Conservation (phyloP, 2,329 filamentous ascomycete genomes). For the Xylariaceae sp. region DNA sequence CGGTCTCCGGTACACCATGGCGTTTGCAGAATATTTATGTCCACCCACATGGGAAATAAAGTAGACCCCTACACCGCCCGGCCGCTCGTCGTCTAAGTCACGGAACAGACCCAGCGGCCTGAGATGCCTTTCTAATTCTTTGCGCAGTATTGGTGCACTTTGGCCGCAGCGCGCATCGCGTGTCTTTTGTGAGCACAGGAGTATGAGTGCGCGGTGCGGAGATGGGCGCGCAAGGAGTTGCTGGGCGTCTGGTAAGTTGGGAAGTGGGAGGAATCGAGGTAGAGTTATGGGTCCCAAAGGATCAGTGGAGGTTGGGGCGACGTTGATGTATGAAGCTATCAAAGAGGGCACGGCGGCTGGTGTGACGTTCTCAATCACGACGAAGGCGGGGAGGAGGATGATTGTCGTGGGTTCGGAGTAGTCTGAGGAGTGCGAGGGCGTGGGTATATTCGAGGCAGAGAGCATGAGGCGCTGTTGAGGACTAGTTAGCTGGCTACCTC, state of each 20-base stretch:
- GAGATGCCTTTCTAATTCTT: constrained; percentile 85
- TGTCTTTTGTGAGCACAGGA: constrained; percentile 93
- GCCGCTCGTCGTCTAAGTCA: constrained; percentile 81
- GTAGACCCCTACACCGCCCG: constrained; percentile 90
- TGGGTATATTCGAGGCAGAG: constrained; percentile 86
- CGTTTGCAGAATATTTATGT: constrained; percentile 93
- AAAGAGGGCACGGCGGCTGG: constrained; percentile 69
- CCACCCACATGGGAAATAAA: constrained; percentile 96
- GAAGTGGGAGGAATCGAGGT: constrained; percentile 30
- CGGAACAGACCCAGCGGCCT: constrained; percentile 79
- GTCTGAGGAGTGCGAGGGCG: constrained; percentile 61
- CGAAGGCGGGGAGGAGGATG: constrained; percentile 81
- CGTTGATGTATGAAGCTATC: constrained; percentile 66
- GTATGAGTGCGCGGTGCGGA: constrained; percentile 80
- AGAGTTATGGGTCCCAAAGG: constrained; percentile 47
- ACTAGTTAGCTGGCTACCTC: constrained; percentile 1
- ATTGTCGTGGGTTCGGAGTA: constrained; percentile 71
- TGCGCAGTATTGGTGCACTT: constrained; percentile 81
- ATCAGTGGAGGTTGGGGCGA: constrained; percentile 68
- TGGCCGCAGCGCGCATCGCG: constrained; percentile 93
- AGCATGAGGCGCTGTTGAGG: constrained; percentile 71
- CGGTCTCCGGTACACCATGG: constrained; percentile 78
- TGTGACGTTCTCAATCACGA: constrained; percentile 76
- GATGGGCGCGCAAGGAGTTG: constrained; percentile 54
- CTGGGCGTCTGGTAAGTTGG: constrained; percentile 20